phyloP scores from a whole-genome alignment of 2,329 filamentous ascomycete genomes.

The Nemania abortiva region DNA sequence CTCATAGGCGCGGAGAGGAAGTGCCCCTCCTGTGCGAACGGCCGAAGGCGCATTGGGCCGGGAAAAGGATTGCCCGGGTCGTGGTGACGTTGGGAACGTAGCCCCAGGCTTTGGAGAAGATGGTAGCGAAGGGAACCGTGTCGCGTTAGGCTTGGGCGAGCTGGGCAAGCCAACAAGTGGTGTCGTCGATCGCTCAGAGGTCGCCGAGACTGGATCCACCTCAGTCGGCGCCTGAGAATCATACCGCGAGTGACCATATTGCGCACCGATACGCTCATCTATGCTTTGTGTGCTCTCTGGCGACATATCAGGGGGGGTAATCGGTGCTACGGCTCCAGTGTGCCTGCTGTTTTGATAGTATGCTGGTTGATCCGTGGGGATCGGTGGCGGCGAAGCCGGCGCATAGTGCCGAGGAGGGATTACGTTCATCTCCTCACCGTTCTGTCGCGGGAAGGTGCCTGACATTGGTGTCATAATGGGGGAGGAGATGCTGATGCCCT shows the following conservation, averaged over 20 bases:
- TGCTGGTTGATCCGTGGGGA: constrained; percentile 62
- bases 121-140: constrained; percentile 53
- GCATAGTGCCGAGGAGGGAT: constrained; percentile 71
- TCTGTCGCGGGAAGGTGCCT: constrained; percentile 67
- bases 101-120: constrained; percentile 53
- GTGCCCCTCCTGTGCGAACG: constrained; percentile 66
- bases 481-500: constrained; percentile 70
- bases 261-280: constrained; percentile 65
- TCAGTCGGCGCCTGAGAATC: constrained; percentile 57
- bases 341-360: constrained; percentile 50
- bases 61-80: constrained; percentile 63
- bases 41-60: constrained; percentile 65
- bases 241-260: constrained; percentile 56
- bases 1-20: constrained; percentile 73
- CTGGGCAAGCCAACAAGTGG: constrained; percentile 65
- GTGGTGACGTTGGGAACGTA: constrained; percentile 58
- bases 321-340: constrained; percentile 56
- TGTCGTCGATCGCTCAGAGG: constrained; percentile 63
- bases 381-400: constrained; percentile 67
- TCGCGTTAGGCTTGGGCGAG: constrained; percentile 57
- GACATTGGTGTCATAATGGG: constrained; percentile 75
- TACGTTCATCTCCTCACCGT: constrained; percentile 67
- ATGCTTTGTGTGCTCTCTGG: constrained; percentile 65
- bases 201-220: constrained; percentile 64
- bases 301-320: constrained; percentile 60